Evolutionary conservation across 2,329 filamentous ascomycete species (phyloP), one percentile per base, ranked within the genome.

Genomic region (Beauveria asiatica): DNA sequence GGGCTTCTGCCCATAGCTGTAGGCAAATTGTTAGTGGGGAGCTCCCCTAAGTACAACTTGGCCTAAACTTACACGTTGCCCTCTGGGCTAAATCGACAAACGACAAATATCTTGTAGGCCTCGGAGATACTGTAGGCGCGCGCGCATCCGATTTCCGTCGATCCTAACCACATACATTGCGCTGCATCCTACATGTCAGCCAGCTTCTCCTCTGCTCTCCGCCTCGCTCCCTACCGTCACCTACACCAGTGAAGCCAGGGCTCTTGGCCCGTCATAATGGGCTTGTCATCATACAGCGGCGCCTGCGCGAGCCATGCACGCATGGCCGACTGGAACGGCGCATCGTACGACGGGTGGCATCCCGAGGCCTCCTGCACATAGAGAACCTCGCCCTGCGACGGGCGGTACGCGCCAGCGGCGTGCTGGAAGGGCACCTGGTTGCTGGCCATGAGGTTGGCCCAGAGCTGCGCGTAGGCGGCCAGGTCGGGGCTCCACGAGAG

Each of bases 11-110:
- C 72, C 72, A 51, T 72, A 59, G 19, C 72, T 64, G n/a, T 68
- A 56, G 27, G 11, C 6, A 9, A 21, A 30, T 37, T 33, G 37
- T 44, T 27, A 56, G 54, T 39, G 54, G 30, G 17, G 27, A 19
- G 54, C 19, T 48, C 1, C 8, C 30, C 17, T n/a, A 3, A 16
- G 13, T 6, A 19, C 30, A 16, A 16, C 46, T 37, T n/a, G n/a
- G n/a, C n/a, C n/a, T n/a, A n/a, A n/a, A 65, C 72, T 69, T 59
- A 73, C 72, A 74, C 64, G 41, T 74, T 74, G 27, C 72, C 72
- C 46, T 71, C 67, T 2, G 72, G 70, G 25, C 63, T 61, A 53
- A 73, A 73, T 11, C 72, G 72, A 45, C 72, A 74, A 21, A 74
- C 72, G 42, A 66, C 64, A 59, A 67, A 73, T 57, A 68, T 65